A percentile compares a stretch with the other conserved stretches of the same genome.
Conservation (phyloP, 495 filamentous ascomycete genomes). For the Hamigera avellanea region DNA sequence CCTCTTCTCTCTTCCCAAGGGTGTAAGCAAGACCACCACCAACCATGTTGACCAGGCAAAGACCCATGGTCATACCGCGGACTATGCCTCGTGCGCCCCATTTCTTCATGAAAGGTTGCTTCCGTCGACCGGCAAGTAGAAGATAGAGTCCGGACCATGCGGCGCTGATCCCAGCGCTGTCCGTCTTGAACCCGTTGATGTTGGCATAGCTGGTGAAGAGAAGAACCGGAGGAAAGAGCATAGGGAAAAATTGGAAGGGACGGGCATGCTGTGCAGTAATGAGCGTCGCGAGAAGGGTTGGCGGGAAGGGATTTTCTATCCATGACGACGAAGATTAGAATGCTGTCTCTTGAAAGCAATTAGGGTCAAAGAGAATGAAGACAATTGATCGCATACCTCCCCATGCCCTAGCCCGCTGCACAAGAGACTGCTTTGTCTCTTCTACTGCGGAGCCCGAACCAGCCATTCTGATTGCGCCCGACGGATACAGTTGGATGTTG, state of each 20-base stretch:
- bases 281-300: conserved; percentile 67
- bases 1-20: conserved; percentile 42
- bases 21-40: conserved; percentile 63
- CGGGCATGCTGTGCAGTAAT: conserved; percentile 66
- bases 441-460: conserved; percentile 23
- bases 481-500: background rate
- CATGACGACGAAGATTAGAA: conserved; percentile 5
- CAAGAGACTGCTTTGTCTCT: conserved; percentile 34
- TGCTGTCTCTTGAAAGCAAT: no score
- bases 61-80: conserved; percentile 57
- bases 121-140: conserved; percentile 58
- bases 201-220: conserved; percentile 81
- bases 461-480: conserved; percentile 24
- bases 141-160: conserved; percentile 83
- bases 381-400: conserved; percentile 47
- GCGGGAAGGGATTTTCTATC: conserved; percentile 67
- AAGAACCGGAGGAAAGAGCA: conserved; percentile 76
- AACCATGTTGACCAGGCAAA: conserved; percentile 58
- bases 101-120: conserved; percentile 45
- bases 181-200: conserved; percentile 63
- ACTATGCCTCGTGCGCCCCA: conserved; percentile 59
- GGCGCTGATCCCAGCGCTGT: conserved; percentile 71
- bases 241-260: conserved; percentile 61
- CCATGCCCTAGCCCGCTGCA: conserved; percentile 49
- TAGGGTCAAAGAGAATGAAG: conserved; percentile 4